Evolutionary conservation across 148 eudicot genomes (phyloP).

Genomic region (Arbutus unedo): DNA sequence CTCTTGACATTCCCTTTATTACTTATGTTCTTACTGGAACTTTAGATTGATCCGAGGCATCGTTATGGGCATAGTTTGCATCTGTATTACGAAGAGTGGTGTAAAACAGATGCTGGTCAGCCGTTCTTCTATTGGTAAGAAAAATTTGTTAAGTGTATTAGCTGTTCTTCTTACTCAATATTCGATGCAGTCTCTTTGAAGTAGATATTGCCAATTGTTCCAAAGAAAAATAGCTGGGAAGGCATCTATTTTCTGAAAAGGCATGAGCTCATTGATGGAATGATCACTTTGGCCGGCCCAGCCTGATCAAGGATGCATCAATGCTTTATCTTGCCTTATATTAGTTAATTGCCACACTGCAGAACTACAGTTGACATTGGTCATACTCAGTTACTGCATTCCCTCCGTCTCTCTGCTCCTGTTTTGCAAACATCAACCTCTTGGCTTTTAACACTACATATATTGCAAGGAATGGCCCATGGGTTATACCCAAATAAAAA

Average conservation of each 20-base stretch:
- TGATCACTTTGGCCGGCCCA: not conserved
- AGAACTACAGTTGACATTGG: not conserved
- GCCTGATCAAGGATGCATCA: not conserved
- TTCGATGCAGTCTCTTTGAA: not conserved
- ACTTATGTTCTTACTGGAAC: not conserved
- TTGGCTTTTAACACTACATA: not conserved
- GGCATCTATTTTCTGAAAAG: not conserved
- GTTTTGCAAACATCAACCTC: not conserved
- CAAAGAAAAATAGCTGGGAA: not conserved
- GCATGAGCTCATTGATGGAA: not conserved
- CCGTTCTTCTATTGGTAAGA: slow-evolving; percentile 95
- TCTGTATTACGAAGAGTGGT: slow-evolving; percentile 79
- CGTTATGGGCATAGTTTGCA: slow-evolving; percentile 93
- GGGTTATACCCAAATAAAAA: not conserved
- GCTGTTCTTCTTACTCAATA: not conserved
- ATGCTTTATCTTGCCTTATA: not conserved
- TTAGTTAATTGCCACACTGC: not conserved
- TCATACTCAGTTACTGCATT: not conserved
- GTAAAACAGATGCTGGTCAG: slow-evolving; percentile 65
- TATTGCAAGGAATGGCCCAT: not conserved
- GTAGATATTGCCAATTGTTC: not conserved
- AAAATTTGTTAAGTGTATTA: slow-evolving; percentile 1
- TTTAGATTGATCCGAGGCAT: slow-evolving; percentile 92
- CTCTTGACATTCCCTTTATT: not conserved
- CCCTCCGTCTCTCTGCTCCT: not conserved